A percentile compares a stretch with the other conserved stretches of the same genome.
These are phyloP conservation scores for Quercus tomentella DNA, from an alignment of 331 rosid genomes.

Conservation along the genomic window DNA sequence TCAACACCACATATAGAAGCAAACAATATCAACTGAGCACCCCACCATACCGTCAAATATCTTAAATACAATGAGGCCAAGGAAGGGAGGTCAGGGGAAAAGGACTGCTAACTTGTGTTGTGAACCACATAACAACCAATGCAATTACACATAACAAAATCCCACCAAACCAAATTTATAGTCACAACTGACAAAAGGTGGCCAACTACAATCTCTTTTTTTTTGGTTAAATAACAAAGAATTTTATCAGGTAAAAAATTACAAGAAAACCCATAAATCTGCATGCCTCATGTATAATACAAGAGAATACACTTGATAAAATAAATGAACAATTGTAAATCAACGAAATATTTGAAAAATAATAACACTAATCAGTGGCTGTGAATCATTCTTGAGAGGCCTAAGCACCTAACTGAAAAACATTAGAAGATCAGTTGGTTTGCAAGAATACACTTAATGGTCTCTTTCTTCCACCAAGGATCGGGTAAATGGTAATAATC, in stretches of 20 bases:
- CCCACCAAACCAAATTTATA: neutral
- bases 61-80: neutral
- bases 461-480: neutral
- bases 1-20: slow-evolving; percentile 13
- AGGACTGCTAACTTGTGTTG: neutral
- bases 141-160: neutral
- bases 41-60: neutral
- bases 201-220: neutral
- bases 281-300: neutral
- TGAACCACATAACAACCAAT: neutral
- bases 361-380: neutral
- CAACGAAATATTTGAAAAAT: neutral
- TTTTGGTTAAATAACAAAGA: no score
- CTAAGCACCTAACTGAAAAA: neutral
- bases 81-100: neutral
- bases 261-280: neutral
- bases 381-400: neutral
- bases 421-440: neutral
- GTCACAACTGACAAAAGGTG: neutral
- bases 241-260: no score
- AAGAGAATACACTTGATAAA: neutral
- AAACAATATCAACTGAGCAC: neutral
- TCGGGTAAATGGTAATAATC: neutral
- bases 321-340: neutral
- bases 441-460: neutral